Percentiles rank a stretch among this genome's conserved stretches.
Conservation (phyloP, 345 rosid genomes). For the Stellera chamaejasme region DNA sequence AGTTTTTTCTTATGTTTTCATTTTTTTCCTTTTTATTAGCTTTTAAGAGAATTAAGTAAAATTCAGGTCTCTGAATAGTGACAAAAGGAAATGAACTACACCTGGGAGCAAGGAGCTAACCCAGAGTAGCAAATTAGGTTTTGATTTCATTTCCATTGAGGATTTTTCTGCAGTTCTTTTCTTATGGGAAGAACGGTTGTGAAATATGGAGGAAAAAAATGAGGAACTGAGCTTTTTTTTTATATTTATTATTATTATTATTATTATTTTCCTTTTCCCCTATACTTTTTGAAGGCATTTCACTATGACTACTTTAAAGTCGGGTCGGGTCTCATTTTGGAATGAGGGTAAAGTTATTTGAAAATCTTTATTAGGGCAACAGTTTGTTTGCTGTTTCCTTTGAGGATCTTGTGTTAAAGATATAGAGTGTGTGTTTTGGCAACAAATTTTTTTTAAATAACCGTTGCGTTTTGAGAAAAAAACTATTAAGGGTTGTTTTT, state of each 20-base stretch:
- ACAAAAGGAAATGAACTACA: too few species aligned
- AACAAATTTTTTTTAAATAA: too few species aligned
- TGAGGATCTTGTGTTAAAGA: conserved; percentile 1
- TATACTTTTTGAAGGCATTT: neutral
- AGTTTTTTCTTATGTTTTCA: conserved; percentile 9
- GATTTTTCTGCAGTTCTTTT: too few species aligned
- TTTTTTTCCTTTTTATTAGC: conserved; percentile 1
- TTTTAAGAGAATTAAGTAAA: neutral
- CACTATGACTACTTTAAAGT: conserved; percentile 8
- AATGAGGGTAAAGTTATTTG: neutral
- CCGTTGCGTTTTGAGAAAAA: too few species aligned
- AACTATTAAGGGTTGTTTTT: too few species aligned
- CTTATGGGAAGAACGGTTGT: too few species aligned
- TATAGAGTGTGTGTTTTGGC: too few species aligned
- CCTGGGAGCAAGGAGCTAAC: too few species aligned
- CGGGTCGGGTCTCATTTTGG: neutral
- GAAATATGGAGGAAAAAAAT: too few species aligned
- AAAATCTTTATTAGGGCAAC: neutral
- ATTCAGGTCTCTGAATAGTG: too few species aligned
- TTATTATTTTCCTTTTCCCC: conserved; percentile 6
- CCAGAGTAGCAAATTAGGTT: neutral
- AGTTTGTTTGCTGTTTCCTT: neutral
- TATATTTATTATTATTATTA: neutral
- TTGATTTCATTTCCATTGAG: conserved; percentile 2
- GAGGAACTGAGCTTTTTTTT: too few species aligned